Conservation (phyloP, 2,329 filamentous ascomycete genomes). For the Talaromyces sp. region DNA sequence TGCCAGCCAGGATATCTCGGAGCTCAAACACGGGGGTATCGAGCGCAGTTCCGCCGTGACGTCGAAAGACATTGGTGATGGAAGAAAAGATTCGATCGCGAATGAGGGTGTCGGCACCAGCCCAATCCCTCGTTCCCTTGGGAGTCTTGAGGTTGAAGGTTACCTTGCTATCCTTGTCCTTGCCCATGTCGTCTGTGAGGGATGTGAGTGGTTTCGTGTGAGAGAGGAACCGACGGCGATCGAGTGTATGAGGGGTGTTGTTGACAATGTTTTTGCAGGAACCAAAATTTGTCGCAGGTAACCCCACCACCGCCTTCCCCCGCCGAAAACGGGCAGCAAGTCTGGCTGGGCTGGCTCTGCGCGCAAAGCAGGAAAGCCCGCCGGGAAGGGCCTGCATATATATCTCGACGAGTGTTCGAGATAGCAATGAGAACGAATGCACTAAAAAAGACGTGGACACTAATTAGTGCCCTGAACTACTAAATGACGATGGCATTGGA, state of each 20-base stretch:
- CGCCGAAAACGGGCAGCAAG: constrained; percentile 21
- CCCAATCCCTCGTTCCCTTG: constrained; percentile 88
- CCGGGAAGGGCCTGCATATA: constrained; percentile 30
- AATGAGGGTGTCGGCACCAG: constrained; percentile 72
- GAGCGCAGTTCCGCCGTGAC: constrained; percentile 73
- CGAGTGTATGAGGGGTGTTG: constrained; percentile 11
- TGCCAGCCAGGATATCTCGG: constrained; percentile 79
- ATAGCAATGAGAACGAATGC: neutral
- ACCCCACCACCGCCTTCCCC: constrained; percentile 19
- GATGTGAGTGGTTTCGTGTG: constrained; percentile 9
- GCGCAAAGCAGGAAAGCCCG: constrained; percentile 27
- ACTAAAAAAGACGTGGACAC: neutral
- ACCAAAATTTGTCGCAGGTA: constrained; percentile 15
- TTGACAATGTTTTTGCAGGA: constrained; percentile 6
- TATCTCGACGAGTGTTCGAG: neutral
- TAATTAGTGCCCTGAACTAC: neutral
- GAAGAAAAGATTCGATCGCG: constrained; percentile 74
- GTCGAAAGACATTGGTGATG: constrained; percentile 76
- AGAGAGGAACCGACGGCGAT: constrained; percentile 19
- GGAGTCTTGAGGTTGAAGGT: constrained; percentile 74
- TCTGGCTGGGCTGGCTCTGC: constrained; percentile 29
- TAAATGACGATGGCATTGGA: neutral
- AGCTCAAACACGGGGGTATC: constrained; percentile 84
- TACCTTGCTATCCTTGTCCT: constrained; percentile 30
- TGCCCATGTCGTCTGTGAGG: constrained; percentile 16